Evolutionary conservation across 1,284 basidiomycete genomes (phyloP), one percentile per base, ranked within the genome.

Genomic region (Trichosporon ovoides): DNA sequence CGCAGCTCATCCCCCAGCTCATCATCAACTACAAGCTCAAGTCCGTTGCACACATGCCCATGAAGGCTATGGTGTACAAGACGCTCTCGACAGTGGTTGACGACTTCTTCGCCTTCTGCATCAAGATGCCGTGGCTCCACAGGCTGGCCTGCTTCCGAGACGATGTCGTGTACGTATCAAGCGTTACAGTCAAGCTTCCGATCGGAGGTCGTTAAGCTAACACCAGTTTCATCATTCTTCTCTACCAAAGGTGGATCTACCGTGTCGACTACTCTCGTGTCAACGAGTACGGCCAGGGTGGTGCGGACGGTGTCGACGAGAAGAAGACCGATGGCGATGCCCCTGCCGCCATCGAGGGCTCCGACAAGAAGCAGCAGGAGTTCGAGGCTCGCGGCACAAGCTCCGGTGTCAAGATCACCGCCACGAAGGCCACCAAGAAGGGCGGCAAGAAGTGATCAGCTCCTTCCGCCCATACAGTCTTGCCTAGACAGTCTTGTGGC

Each of bases 21-120:
- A 76, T 77, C 71, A 92, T 94, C 81, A 95, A 97, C 80, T 96
- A 95, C 81, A 95, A 96, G 77, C 83, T 95, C 62, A 94, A 94
- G 87, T 87, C 78, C 52, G 74, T 75, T 11, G 70, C 71, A 18
- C 72, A 75, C 53, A 72, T 75, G 64, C 74, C 76, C 12, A 91
- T 94, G 86, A 96, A 94, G 78, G 90, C 94, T 3, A 93, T 98
- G 88, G 86, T 94, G 63, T 97, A 91, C 82, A 96, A 96, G 80
- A 87, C 89, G 3, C 79, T 78, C 20, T 74, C 71, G 3, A 78
- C 78, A 7, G 77, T 81, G 55, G 89, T 96, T 31, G 93, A 97
- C 77, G 93, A 96, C 78, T 83, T 95, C 66, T 94, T 93, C 57
- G 43, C 53, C 22, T 53, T 51, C 77, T 90, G 89, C 71, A 91